Percentiles rank a stretch among this genome's conserved stretches.
phyloP scores from a whole-genome alignment of 169 alveolate species.

The Miamiensis avidus region DNA sequence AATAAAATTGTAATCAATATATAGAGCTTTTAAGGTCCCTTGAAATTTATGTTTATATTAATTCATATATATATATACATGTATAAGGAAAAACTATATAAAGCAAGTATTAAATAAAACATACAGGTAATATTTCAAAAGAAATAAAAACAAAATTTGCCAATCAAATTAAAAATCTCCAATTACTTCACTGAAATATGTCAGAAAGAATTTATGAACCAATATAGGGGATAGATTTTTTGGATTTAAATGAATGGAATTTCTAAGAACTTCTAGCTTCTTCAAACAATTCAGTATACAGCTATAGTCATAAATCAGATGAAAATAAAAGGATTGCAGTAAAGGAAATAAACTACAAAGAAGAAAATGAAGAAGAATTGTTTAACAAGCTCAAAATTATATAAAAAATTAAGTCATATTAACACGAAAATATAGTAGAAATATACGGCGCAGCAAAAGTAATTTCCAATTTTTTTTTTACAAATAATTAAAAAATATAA shows the following conservation, averaged over 20 bases:
- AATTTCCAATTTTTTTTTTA: too few species aligned
- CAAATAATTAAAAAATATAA: too few species aligned
- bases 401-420: background rate
- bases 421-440: too few species aligned
- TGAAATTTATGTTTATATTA: too few species aligned
- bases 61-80: background rate
- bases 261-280: background rate
- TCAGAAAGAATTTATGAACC: background rate
- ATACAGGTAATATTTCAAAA: too few species aligned
- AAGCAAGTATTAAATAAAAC: too few species aligned
- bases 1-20: too few species aligned
- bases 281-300: background rate
- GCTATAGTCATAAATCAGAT: background rate
- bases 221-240: background rate
- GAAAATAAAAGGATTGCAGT: background rate
- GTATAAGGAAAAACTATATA: too few species aligned
- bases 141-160: background rate
- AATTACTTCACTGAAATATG: background rate
- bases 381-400: too few species aligned
- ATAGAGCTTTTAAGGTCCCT: too few species aligned
- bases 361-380: background rate
- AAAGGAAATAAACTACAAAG: background rate
- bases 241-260: too few species aligned
- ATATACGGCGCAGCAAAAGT: background rate
- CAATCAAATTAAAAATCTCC: background rate